Evolutionary conservation across 73 alveolate species (phyloP), one percentile per base, ranked within the genome.

Genomic region (Symbiodinium pilosum): DNA sequence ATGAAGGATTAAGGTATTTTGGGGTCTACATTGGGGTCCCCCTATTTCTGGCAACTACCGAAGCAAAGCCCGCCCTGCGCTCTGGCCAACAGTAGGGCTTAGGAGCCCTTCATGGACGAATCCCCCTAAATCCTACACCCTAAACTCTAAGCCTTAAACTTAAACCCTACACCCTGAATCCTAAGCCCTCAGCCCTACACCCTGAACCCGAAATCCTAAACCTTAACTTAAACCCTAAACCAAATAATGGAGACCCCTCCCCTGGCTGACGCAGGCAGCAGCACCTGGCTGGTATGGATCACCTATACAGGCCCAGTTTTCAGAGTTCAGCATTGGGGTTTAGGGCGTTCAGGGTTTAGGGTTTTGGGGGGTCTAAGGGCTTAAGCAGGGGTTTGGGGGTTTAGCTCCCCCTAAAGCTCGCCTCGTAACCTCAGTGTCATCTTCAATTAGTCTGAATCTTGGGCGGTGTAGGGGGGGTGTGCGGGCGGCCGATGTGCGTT

Each of bases 251-350:
- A 5, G 84, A 28, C 40, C 77, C 30, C 38, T 59, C 36, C 8
- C 9, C 44, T 32, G 41, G 11, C 38, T 41, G 44, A 24, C 38
- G 75, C 75, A 91, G 97, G 97, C 97, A 91, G 77, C 97, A 91
- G 77, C 97, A 91, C 39, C 47, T 91, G 87, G 81, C 75, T 30
- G 40, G 87, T 39, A 91, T 91, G 97, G 97, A 91, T 24, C 97
- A 91, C 28, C 88, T 91, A 1, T 69, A 69, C 43, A 91, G 88
- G 97, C 88, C 14, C 14, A 47, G 59, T 6, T 6, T 47, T 56
- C 4, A 56, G 39, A 38, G 81, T 64, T 64, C 6, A 18, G 41
- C 16, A 4, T 24, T 64, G 18, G 81, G 81, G 81, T 9, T 64
- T 30, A 24, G 41, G 21, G 81, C 3, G 32, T 28, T 28, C 32